phyloP scores from a whole-genome alignment of 352 stramenopile species.

The Pythium chondricola region DNA sequence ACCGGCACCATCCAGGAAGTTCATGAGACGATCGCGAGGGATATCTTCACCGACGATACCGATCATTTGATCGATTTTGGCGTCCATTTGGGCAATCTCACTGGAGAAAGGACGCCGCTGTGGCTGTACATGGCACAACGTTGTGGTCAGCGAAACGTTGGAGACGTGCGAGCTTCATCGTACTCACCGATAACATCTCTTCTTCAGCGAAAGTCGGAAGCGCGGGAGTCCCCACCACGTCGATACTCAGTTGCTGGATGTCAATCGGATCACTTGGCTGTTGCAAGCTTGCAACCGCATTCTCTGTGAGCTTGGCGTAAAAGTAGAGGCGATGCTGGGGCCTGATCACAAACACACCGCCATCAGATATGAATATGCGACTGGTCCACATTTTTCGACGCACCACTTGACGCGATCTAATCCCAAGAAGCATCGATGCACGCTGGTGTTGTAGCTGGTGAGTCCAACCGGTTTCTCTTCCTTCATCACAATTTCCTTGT shows the following conservation, averaged over 20 bases:
- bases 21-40: constrained; percentile 58
- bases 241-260: constrained; percentile 56
- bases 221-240: constrained; percentile 41
- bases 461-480: constrained; percentile 70
- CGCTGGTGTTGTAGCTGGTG: constrained; percentile 81
- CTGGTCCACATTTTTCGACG: neutral
- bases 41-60: constrained; percentile 71
- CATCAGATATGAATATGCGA: too few relatives aligned
- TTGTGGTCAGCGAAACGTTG: too few relatives aligned
- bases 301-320: constrained; percentile 75
- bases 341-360: too few relatives aligned
- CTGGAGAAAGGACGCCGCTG: constrained; percentile 49
- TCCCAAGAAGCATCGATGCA: constrained; percentile 78
- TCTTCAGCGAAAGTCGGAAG: neutral
- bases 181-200: too few relatives aligned
- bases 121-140: neutral
- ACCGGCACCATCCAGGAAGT: constrained; percentile 74
- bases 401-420: constrained; percentile 77
- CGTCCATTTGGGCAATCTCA: constrained; percentile 60
- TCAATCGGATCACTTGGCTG: constrained; percentile 53
- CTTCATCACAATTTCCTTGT: constrained; percentile 81
- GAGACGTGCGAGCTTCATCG: too few relatives aligned
- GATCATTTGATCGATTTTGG: constrained; percentile 83
- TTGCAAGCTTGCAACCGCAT: constrained; percentile 60
- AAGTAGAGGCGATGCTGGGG: constrained; percentile 65